Base-by-base conservation (phyloP, 225 moss, liverwort and hornwort genomes). In the Antitrichia curtipendula region DNA sequence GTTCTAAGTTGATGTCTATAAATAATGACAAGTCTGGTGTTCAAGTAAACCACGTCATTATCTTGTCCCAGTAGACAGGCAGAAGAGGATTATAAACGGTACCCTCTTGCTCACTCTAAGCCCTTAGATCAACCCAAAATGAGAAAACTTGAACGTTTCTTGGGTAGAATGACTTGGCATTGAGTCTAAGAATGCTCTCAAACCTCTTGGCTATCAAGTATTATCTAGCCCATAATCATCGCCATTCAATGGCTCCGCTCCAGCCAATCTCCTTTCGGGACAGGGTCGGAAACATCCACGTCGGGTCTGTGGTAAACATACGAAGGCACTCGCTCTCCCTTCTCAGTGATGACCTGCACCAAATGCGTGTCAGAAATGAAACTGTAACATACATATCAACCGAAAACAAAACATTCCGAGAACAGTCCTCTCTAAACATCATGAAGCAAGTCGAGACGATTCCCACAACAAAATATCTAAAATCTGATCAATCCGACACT, bases 181-280 rank as follows among this genome's bases (percentile, higher is more conserved):
- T 27, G 13, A 17, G n/a, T 82, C 47, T 34, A 23, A n/a, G n/a
- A 32, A 57, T 56, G 43, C 41, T 54, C 56, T 68, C 47, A 52
- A 29, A 52, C 66, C 29, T 68, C 19, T 50, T 19, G 12, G 13
- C 53, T 82, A 25, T 50, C 41, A 13, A 83, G 10, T 31, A 16
- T 29, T 32, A 63, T 23, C 40, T 11, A 13, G 59, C 75, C 40
- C 60, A 41, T 5, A n/a, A 34, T 10, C 31, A 70, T 45, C n/a
- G 57, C 53, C 68, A 78, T 88, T 78, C 87, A 87, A 16, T 65
- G 78, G 16, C 84, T 53, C 43, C 88, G 86, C 80, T 91, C 59
- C 88, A 94, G 71, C 97, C 97, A 98, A 87, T 98, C 97, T 74
- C 97, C 97, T 73, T 95, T 92, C 34, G 92, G 88, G 62, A 98